These are phyloP conservation scores for Capsella bursapastoris DNA, from an alignment of 345 rosid genomes.

Conservation along the genomic window DNA sequence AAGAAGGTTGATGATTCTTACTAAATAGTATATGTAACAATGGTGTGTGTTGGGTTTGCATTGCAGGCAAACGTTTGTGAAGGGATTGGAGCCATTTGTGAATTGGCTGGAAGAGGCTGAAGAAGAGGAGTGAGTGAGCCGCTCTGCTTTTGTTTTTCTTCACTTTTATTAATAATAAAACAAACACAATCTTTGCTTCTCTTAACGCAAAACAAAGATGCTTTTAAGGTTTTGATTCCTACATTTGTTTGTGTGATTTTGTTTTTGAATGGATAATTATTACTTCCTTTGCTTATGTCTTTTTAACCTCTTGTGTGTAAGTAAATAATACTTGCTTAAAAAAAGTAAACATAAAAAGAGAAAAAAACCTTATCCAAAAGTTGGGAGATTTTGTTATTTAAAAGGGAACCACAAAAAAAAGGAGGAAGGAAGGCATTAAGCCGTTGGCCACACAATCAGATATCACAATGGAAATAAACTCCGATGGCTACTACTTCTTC, in stretches of 20 bases:
- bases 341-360: background rate
- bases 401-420: conserved; percentile 33
- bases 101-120: conserved; percentile 96
- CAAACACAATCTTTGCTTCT: background rate
- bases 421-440: background rate
- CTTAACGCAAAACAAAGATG: conserved; percentile 2
- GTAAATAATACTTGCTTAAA: background rate
- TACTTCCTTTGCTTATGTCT: background rate
- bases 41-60: conserved; percentile 7
- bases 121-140: conserved; percentile 69
- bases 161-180: conserved; percentile 7
- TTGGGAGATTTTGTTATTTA: background rate
- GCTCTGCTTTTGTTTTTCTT: background rate
- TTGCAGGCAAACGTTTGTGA: conserved; percentile 84
- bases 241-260: background rate
- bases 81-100: conserved; percentile 82
- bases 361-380: conserved; percentile 38
- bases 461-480: conserved; percentile 33
- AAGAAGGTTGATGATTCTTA: background rate
- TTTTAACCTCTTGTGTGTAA: background rate
- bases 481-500: conserved; percentile 40
- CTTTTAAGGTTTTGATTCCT: conserved; percentile 14
- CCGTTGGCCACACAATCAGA: conserved; percentile 20
- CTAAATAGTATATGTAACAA: background rate
- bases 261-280: background rate